phyloP scores from a whole-genome alignment of 23 red algal species.

The Gracilaria gracilis region DNA sequence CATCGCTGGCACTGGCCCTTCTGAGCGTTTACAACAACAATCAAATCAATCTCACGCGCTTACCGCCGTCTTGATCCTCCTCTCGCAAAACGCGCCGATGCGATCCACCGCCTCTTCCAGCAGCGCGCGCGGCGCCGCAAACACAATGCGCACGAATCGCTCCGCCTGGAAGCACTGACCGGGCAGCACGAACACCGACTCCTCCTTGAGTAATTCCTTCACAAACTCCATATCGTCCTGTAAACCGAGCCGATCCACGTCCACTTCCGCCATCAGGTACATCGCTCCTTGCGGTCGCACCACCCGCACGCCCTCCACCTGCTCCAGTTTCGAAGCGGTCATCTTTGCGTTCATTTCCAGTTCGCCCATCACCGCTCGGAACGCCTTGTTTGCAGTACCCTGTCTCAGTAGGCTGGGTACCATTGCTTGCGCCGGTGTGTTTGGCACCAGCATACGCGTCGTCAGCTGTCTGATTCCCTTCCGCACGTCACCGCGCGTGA shows the following conservation, averaged over 20 bases:
- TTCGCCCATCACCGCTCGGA: slow-evolving; percentile 67
- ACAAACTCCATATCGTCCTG: slow-evolving; percentile 83
- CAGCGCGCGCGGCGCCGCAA: slow-evolving; percentile 66
- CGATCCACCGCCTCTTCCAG: slow-evolving; percentile 81
- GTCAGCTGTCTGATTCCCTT: slow-evolving; percentile 81
- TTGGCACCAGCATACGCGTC: slow-evolving; percentile 92
- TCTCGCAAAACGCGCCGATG: slow-evolving; percentile 81
- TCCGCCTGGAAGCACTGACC: slow-evolving; percentile 91
- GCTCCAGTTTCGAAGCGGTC: slow-evolving; percentile 24
- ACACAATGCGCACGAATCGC: slow-evolving; percentile 88
- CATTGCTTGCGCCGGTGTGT: slow-evolving; percentile 79
- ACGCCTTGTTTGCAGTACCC: not conserved
- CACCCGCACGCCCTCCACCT: slow-evolving; percentile 51
- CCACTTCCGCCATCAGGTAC: slow-evolving; percentile 93
- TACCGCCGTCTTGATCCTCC: not conserved
- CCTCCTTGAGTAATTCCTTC: slow-evolving; percentile 73
- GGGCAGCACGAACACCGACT: slow-evolving; percentile 93
- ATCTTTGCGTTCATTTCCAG: slow-evolving; percentile 81
- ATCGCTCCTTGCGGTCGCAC: slow-evolving; percentile 85
- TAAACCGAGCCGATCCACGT: slow-evolving; percentile 58
- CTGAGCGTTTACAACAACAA: not conserved
- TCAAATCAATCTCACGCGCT: not conserved
- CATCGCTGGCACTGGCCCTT: slow-evolving; percentile 63
- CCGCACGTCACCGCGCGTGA: slow-evolving; percentile 50
- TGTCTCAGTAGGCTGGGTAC: slow-evolving; percentile 72